phyloP scores from a whole-genome alignment of 306 rosid species.

The Arachis hypogaea region DNA sequence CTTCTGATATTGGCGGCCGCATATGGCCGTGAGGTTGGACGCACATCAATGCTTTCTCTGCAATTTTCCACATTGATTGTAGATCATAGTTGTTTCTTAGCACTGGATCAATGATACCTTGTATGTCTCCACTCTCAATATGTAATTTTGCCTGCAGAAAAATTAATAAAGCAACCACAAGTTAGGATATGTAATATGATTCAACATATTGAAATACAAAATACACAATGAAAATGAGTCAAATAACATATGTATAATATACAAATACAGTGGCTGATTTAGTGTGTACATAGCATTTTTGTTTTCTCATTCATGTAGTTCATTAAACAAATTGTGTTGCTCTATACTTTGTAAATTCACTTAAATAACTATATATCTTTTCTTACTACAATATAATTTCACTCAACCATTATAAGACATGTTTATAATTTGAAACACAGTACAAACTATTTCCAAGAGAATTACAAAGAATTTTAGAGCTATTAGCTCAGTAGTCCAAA shows the following conservation, averaged over 20 bases:
- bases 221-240: too few relatives aligned
- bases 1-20: conserved; percentile 95
- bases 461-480: not conserved
- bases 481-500: conserved; percentile 10
- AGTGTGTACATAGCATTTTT: too few relatives aligned
- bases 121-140: conserved; percentile 98
- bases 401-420: not conserved
- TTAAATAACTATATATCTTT: not conserved
- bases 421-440: not conserved
- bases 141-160: conserved; percentile 77
- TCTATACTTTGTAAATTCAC: not conserved
- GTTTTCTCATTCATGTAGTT: not conserved
- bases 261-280: too few relatives aligned
- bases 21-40: conserved; percentile 85
- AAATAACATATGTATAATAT: too few relatives aligned
- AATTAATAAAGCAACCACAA: conserved; percentile 1
- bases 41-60: conserved; percentile 97
- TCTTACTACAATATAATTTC: not conserved
- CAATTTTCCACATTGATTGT: conserved; percentile 98
- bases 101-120: conserved; percentile 86
- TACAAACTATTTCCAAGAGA: conserved; percentile 1
- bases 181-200: not conserved
- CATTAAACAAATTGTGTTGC: not conserved
- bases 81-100: conserved; percentile 65
- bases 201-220: not conserved